Conservation (phyloP, 371 early-diverging fungal genomes). For the Mucor plumbeus region DNA sequence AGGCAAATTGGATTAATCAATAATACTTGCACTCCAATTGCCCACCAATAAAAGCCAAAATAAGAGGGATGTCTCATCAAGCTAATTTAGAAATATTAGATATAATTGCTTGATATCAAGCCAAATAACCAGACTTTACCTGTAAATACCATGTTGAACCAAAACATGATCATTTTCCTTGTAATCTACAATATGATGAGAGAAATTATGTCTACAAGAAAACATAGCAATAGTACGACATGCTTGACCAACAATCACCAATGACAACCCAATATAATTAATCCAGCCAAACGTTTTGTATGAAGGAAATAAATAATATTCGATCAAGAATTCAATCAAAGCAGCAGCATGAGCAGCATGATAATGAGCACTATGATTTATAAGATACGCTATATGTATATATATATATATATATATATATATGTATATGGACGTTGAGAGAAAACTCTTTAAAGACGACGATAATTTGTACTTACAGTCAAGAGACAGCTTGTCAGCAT, state of each 20-base stretch:
- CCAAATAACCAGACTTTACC: constrained; percentile 37
- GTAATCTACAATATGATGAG: constrained; percentile 71
- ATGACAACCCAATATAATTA: constrained; percentile 60
- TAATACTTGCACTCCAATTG: constrained; percentile 71
- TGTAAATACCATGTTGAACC: constrained; percentile 81
- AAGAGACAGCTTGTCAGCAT: constrained; percentile 62
- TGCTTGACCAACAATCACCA: constrained; percentile 68
- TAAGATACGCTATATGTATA: constrained; percentile 77
- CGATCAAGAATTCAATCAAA: constrained; percentile 73
- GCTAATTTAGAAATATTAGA: constrained; percentile 25
- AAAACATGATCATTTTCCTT: constrained; percentile 73
- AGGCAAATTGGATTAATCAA: constrained; percentile 78
- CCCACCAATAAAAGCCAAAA: constrained; percentile 90
- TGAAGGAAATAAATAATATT: constrained; percentile 65
- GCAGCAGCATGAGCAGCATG: constrained; percentile 73
- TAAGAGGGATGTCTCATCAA: constrained; percentile 90
- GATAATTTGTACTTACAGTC: constrained; percentile 59
- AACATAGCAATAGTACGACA: constrained; percentile 81
- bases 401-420: too few relatives aligned
- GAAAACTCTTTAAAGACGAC: not conserved
- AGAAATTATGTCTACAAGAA: constrained; percentile 81
- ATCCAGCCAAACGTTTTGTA: constrained; percentile 61
- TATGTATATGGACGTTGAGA: not conserved
- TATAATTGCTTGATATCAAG: not conserved
- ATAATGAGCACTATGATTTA: constrained; percentile 79